phyloP scores from a whole-genome alignment of 352 stramenopile genomes.

The Phytophthora litchii region DNA sequence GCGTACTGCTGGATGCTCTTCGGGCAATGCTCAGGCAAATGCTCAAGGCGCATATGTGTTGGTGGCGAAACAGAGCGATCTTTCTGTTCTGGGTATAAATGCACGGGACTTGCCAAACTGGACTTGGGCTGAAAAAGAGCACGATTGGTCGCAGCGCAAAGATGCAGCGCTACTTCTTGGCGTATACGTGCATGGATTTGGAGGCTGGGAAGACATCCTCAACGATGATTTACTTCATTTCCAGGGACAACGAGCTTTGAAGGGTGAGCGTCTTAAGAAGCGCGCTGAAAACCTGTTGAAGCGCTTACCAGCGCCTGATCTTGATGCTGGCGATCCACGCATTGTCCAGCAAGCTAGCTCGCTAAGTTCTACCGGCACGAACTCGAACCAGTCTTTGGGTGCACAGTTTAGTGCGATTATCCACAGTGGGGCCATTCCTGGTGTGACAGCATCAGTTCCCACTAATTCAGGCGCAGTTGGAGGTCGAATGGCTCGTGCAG shows the following conservation, averaged over 20 bases:
- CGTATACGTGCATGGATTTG: conserved; percentile 87
- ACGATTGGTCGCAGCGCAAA: conserved; percentile 81
- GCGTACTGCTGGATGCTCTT: conserved; percentile 47
- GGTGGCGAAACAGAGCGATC: conserved; percentile 70
- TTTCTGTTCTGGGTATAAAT: conserved; percentile 66
- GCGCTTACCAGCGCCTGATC: conserved; percentile 65
- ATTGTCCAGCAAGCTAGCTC: conserved; percentile 65
- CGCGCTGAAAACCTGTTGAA: conserved; percentile 85
- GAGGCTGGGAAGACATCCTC: conserved; percentile 86
- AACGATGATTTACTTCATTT: conserved; percentile 83
- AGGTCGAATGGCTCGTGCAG: conserved; percentile 68
- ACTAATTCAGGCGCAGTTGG: conserved; percentile 38
- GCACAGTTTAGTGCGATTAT: conserved; percentile 83
- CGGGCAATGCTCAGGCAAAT: conserved; percentile 42
- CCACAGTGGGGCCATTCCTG: conserved; percentile 49
- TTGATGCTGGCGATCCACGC: conserved; percentile 53
- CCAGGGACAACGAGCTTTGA: conserved; percentile 79
- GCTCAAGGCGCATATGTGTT: conserved; percentile 74
- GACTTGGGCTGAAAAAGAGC: conserved; percentile 82
- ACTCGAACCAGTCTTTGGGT: conserved; percentile 63
- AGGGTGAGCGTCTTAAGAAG: conserved; percentile 86
- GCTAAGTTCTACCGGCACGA: conserved; percentile 38
- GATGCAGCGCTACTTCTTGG: conserved; percentile 81
- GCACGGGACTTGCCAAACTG: conserved; percentile 69
- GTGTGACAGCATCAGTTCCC: conserved; percentile 34